phyloP scores from a whole-genome alignment of 768 basidiomycete genomes.

The Cystobasidium tubakii region DNA sequence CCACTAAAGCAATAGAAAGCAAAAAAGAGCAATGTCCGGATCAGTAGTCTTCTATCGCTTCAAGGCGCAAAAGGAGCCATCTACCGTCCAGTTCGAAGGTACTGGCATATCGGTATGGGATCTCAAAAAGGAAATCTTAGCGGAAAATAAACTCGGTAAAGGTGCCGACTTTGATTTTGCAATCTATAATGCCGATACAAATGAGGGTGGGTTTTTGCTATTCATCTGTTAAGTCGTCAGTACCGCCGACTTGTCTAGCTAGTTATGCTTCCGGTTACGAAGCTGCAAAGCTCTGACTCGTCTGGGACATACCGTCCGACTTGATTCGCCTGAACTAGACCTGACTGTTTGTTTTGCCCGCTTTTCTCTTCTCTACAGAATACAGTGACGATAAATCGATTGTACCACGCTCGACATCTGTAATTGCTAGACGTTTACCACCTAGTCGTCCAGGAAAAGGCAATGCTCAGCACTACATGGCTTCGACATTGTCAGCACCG shows the following conservation, averaged over 20 bases:
- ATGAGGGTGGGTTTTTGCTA: conserved; percentile 65
- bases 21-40: conserved; percentile 10
- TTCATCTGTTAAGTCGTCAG: too few relatives aligned
- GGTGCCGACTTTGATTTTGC: conserved; percentile 87
- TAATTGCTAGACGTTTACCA: conserved; percentile 85
- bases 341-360: conserved; percentile 1
- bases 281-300: too few relatives aligned
- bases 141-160: conserved; percentile 91
- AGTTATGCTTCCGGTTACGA: too few relatives aligned
- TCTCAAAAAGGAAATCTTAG: conserved; percentile 95
- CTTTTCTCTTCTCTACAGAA: conserved; percentile 55
- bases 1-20: not conserved
- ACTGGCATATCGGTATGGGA: conserved; percentile 99
- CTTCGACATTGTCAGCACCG: conserved; percentile 46
- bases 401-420: conserved; percentile 89
- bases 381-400: conserved; percentile 84
- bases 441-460: conserved; percentile 53
- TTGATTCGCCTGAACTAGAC: too few relatives aligned
- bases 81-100: conserved; percentile 92
- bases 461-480: conserved; percentile 51
- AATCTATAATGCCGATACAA: conserved; percentile 73
- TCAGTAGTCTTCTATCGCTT: conserved; percentile 52
- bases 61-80: conserved; percentile 89
- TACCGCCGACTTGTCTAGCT: too few relatives aligned
- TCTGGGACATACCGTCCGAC: too few relatives aligned